Base-by-base conservation (phyloP, 805 yeast species). In the Saturnispora sekii region DNA sequence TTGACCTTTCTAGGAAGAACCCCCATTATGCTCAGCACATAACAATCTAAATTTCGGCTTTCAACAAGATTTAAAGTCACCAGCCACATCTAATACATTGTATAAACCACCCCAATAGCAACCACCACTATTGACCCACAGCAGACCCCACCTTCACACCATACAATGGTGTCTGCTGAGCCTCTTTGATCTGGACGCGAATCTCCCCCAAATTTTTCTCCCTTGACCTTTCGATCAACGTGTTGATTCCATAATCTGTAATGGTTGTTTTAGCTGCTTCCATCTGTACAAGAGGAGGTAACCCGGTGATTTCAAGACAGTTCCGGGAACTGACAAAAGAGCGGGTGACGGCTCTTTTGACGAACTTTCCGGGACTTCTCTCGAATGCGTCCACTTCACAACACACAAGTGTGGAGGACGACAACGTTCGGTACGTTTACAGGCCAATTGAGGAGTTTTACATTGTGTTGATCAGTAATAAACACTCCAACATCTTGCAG, bases 391-490 rank as follows among this genome's bases (percentile, higher is more conserved):
- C 73, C 40, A 71, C 75, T 41, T 74, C 81, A 36, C 96, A 88
- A 66, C 95, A 89, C 63, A 90, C 97, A 40, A 84, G 94, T 10
- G 93, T 87, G 30, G 98, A 93, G 64, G 95, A 85, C 60, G 95
- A 84, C 43, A 78, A 79, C 53, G 93, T 86, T 34, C 79, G 99
- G 63, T 93, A 86, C 60, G 93, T 93, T 43, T 93, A 87, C 65
- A 96, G 88, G 65, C 97, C 98, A 40, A 74, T 93, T 60, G 98
- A 93, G 61, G 96, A 88, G 53, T 79, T 86, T 47, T 90, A 86
- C 64, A 81, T 93, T 58, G 89, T 94, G 36, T 69, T 93, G 55
- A 81, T 93, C 60, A 90, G 97, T 47, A 90, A 88, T 66, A 79
- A 84, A 52, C 84, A 82, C 54, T 85, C 96, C 29, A 93, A 93